phyloP scores from a whole-genome alignment of 805 yeast genomes.

The Wickerhamomyces sydowiorum region DNA sequence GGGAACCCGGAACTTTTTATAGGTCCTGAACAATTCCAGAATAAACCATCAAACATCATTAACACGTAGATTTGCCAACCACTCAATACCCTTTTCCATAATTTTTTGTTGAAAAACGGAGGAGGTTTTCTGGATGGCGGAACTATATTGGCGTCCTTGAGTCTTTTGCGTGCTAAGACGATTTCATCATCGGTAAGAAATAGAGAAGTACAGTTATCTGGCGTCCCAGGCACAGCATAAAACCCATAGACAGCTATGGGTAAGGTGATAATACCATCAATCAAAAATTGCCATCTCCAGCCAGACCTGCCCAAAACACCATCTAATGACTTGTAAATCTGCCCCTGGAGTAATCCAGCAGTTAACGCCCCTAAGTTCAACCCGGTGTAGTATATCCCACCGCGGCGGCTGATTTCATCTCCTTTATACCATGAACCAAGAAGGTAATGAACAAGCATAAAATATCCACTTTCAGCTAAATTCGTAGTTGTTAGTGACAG shows the following conservation, averaged over 20 bases:
- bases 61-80: slow-evolving; percentile 54
- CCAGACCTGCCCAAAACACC: slow-evolving; percentile 51
- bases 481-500: too few species aligned
- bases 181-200: slow-evolving; percentile 52
- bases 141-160: slow-evolving; percentile 31
- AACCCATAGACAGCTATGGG: slow-evolving; percentile 51
- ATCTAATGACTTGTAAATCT: slow-evolving; percentile 8
- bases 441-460: slow-evolving; percentile 54
- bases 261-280: slow-evolving; percentile 56
- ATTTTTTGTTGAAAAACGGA: slow-evolving; percentile 32
- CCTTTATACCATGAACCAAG: slow-evolving; percentile 58
- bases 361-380: slow-evolving; percentile 7
- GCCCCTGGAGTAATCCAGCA: not conserved
- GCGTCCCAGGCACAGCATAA: slow-evolving; percentile 53
- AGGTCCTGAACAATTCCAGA: slow-evolving; percentile 53
- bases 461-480: slow-evolving; percentile 57
- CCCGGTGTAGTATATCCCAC: slow-evolving; percentile 58
- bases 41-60: slow-evolving; percentile 39
- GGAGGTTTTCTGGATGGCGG: slow-evolving; percentile 25
- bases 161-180: slow-evolving; percentile 39
- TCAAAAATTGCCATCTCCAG: slow-evolving; percentile 72
- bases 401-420: slow-evolving; percentile 53
- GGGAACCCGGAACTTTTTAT: slow-evolving; percentile 35
- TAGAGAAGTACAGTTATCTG: slow-evolving; percentile 44
- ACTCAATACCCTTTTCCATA: slow-evolving; percentile 48